Evolutionary conservation across 139 green algal genomes (phyloP).

Genomic region (Micractinium conductrix): DNA sequence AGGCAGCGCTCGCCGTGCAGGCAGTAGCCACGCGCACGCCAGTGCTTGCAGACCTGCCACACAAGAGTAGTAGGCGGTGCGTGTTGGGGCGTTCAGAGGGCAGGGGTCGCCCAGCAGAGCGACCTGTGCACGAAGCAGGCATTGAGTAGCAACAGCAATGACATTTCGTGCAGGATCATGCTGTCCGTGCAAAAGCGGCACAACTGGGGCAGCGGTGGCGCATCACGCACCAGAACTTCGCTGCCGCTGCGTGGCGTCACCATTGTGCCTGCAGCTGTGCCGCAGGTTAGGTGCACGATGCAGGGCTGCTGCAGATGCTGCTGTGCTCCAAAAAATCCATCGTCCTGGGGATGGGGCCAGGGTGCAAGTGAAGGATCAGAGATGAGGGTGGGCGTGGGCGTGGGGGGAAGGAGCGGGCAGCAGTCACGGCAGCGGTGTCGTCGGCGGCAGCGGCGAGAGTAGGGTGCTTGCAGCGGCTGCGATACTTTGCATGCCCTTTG

Average conservation of each 20-base stretch:
- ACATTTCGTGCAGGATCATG: too few species aligned
- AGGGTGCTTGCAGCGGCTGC: not conserved
- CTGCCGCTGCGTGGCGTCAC: not conserved
- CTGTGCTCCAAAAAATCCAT: not conserved
- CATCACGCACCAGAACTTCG: not conserved
- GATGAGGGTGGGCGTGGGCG: too few species aligned
- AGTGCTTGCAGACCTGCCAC: constrained; percentile 54
- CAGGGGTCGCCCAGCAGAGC: too few species aligned
- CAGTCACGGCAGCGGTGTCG: not conserved
- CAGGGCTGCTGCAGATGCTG: not conserved
- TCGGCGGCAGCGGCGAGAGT: not conserved
- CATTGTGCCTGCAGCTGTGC: not conserved
- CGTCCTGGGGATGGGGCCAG: not conserved
- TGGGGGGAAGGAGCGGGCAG: not conserved
- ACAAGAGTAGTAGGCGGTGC: not conserved
- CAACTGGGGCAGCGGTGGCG: too few species aligned
- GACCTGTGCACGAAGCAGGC: too few species aligned
- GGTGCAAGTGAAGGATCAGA: not conserved
- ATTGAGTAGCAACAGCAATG: too few species aligned
- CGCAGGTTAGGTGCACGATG: not conserved
- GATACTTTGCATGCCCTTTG: not conserved
- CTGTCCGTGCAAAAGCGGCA: too few species aligned
- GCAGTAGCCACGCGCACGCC: constrained; percentile 43
- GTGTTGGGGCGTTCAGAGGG: not conserved
- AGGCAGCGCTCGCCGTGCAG: constrained; percentile 41